Base-by-base conservation (phyloP, 768 basidiomycete species). In the Lactarius sp. region DNA sequence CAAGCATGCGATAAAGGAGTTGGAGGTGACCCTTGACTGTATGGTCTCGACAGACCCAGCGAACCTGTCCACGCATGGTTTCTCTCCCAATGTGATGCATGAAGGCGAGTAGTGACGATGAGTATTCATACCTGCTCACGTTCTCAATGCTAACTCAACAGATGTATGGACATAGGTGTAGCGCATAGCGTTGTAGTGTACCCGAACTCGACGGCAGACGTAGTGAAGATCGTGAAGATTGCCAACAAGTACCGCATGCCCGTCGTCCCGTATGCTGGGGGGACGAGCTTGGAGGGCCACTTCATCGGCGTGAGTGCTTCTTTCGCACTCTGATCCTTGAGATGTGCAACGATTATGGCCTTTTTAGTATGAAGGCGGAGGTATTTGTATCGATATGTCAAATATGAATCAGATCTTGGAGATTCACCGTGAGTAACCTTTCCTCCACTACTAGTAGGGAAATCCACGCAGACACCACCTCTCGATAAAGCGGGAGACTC, bases 141-240 rank as follows among this genome's bases (percentile, higher is more conserved):
- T 37, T 37, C 36, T 12, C 10, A 37, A 37, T 37, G 36, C 36
- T 37, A 37, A 10, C 36, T 37, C 36, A 6, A 37, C 10, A 10
- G 10, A 37, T 37, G 27, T 10, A 12, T 22, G 2, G n/a, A 47
- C n/a, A n/a, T 14, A 50, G 39, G 46, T 13, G n/a, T 42, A 2
- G 47, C 69, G 47, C 72, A 73, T 54, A 67, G 69, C 16, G 70
- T 77, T 74, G 82, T 82, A 31, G 84, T 88, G 56, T 81, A 81
- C 54, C 85, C 85, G 6, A 72, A 73, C 39, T 83, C 77, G 59
- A 96, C 94, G 0, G 84, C 86, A 59, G 94, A 97, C 70, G 92
- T 97, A 2, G 86, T 92, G 60, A 81, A 83, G 62, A 78, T 92
- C 55, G 86, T 97, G 62, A 83, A 88, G 62, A 82, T 93, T 47